Conservation (phyloP, 306 rosid species). For the Lagenaria siceraria region DNA sequence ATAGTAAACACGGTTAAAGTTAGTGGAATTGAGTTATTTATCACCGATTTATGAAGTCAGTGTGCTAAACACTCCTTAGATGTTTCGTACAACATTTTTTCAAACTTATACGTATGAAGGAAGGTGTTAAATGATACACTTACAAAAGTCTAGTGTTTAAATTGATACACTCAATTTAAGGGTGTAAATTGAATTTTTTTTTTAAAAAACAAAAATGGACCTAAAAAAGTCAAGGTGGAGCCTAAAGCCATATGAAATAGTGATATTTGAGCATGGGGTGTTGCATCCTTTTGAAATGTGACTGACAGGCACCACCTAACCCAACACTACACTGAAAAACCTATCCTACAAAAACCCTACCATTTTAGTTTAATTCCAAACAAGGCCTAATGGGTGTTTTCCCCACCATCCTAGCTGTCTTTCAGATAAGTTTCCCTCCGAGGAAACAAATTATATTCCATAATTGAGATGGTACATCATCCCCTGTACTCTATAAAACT, state of each 20-base stretch:
- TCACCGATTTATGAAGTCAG: too few relatives aligned
- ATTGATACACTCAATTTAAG: too few relatives aligned
- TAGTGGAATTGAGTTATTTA: too few relatives aligned
- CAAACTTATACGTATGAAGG: too few relatives aligned
- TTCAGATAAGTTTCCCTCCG: conserved; percentile 45
- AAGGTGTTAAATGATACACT: too few relatives aligned
- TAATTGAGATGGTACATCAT: neutral
- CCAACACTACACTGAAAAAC: conserved; percentile 18
- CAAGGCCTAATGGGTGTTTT: conserved; percentile 28
- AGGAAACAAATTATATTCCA: conserved; percentile 41
- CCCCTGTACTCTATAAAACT: neutral
- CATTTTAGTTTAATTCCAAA: conserved; percentile 22
- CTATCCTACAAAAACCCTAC: conserved; percentile 10
- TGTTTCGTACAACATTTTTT: too few relatives aligned
- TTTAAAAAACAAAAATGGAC: neutral
- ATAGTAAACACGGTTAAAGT: too few relatives aligned
- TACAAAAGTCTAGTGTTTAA: too few relatives aligned
- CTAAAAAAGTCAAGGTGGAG: conserved; percentile 26
- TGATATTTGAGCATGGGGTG: conserved; percentile 60
- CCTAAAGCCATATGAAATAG: conserved; percentile 24
- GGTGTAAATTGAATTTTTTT: too few relatives aligned
- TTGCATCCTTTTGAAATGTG: conserved; percentile 17
- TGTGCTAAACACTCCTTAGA: too few relatives aligned
- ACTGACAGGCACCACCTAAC: conserved; percentile 27
- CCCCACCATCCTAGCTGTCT: conserved; percentile 45